phyloP scores from a whole-genome alignment of 1,284 basidiomycete genomes.

The Phellinidium pouzarii region DNA sequence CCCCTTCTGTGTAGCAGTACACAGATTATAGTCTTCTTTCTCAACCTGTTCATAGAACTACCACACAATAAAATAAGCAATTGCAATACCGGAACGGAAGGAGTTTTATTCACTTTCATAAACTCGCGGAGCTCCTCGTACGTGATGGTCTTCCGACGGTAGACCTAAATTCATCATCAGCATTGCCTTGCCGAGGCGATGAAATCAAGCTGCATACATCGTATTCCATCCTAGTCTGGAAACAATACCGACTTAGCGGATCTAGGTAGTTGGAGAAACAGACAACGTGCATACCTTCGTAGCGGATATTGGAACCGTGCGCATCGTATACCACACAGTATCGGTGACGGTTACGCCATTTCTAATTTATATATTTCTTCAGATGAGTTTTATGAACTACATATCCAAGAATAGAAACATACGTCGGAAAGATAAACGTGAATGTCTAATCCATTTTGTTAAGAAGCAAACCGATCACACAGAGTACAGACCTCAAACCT shows the following conservation, averaged over 20 bases:
- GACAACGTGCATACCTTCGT: constrained; percentile 14
- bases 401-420: not conserved
- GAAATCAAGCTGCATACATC: constrained; percentile 20
- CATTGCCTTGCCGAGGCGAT: not conserved
- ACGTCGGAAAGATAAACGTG: constrained; percentile 23
- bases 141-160: constrained; percentile 21
- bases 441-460: constrained; percentile 16
- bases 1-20: constrained; percentile 23
- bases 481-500: no score
- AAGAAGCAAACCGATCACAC: not conserved
- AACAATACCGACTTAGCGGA: not conserved
- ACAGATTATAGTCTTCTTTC: constrained; percentile 24
- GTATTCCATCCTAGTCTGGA: constrained; percentile 24
- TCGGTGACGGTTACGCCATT: constrained; percentile 17
- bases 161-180: constrained; percentile 14
- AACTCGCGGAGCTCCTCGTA: constrained; percentile 22
- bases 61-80: not conserved
- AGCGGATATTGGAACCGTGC: constrained; percentile 22
- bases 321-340: constrained; percentile 25
- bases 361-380: not conserved
- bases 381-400: not conserved
- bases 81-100: constrained; percentile 1
- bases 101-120: constrained; percentile 18
- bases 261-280: not conserved
- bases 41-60: constrained; percentile 23